A percentile compares a stretch with the other conserved stretches of the same genome.
Evolutionary conservation across 2,329 filamentous ascomycete genomes (phyloP).

Genomic region (Pyrenophora tritici-repentis): DNA sequence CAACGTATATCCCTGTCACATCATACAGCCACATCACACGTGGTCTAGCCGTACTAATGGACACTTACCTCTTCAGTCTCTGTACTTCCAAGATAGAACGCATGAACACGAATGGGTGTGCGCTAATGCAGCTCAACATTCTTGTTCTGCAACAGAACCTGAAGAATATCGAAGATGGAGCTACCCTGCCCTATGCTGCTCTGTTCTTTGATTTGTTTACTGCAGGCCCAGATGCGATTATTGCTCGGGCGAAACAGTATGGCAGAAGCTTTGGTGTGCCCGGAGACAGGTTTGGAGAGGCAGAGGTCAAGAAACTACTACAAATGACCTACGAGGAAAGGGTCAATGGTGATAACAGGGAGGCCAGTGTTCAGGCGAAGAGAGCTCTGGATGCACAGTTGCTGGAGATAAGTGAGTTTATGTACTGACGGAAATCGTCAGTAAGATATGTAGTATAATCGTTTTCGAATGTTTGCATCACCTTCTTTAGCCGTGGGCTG

Average conservation of each 20-base stretch:
- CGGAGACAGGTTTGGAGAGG: constrained; percentile 41
- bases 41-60: constrained; percentile 78
- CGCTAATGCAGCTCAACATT: constrained; percentile 91
- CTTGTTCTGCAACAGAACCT: constrained; percentile 95
- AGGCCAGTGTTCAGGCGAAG: constrained; percentile 67
- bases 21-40: constrained; percentile 75
- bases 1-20: constrained; percentile 69
- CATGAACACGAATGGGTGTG: constrained; percentile 83
- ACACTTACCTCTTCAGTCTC: constrained; percentile 71
- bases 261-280: constrained; percentile 33
- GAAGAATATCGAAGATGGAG: constrained; percentile 82
- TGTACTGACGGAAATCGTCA: constrained; percentile 52
- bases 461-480: background rate
- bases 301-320: constrained; percentile 49
- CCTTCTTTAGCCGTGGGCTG: too few relatives aligned
- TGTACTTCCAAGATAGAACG: constrained; percentile 70
- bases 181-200: constrained; percentile 66
- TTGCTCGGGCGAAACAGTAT: constrained; percentile 63
- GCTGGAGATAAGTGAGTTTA: constrained; percentile 71
- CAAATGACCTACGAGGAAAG: constrained; percentile 53
- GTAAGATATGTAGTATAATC: background rate
- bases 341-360: constrained; percentile 68
- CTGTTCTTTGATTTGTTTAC: constrained; percentile 73
- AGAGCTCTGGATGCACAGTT: constrained; percentile 73
- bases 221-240: constrained; percentile 66